Conservation (phyloP, 2,329 filamentous ascomycete genomes). For the Cladosporium cucumerinum region DNA sequence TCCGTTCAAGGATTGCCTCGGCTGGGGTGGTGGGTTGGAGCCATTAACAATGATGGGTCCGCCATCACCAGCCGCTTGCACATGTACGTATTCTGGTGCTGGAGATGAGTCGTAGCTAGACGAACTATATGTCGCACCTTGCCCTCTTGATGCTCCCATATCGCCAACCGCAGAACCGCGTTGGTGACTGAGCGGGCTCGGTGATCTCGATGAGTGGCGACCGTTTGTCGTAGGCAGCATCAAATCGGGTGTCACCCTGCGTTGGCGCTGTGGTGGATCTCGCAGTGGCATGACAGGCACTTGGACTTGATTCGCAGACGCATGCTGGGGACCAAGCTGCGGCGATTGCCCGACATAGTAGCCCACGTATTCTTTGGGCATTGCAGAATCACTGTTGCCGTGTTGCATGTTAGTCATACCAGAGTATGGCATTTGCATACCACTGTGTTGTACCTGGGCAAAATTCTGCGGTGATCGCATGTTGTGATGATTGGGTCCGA, state of each 20-base stretch:
- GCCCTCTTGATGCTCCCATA: slow-evolving; percentile 21
- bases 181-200: slow-evolving; percentile 46
- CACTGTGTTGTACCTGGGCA: slow-evolving; percentile 20
- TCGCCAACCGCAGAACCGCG: slow-evolving; percentile 35
- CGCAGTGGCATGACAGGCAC: slow-evolving; percentile 34
- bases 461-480: slow-evolving; percentile 27
- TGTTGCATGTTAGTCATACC: slow-evolving; percentile 21
- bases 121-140: slow-evolving; percentile 21
- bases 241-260: slow-evolving; percentile 44
- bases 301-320: slow-evolving; percentile 30
- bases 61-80: slow-evolving; percentile 16
- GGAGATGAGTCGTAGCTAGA: slow-evolving; percentile 20
- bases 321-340: slow-evolving; percentile 35
- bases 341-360: slow-evolving; percentile 48
- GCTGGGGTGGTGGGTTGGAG: slow-evolving; percentile 26
- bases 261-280: slow-evolving; percentile 41
- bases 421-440: slow-evolving; percentile 25
- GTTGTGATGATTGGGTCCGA: slow-evolving; percentile 31
- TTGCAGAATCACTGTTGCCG: slow-evolving; percentile 31
- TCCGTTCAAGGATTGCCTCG: slow-evolving; percentile 3
- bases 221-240: slow-evolving; percentile 33
- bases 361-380: slow-evolving; percentile 50
- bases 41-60: slow-evolving; percentile 44
- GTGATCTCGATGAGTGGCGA: slow-evolving; percentile 37
- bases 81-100: slow-evolving; percentile 10